Conservation (phyloP, 2,329 filamentous ascomycete genomes). For the Endothia cerciana region DNA sequence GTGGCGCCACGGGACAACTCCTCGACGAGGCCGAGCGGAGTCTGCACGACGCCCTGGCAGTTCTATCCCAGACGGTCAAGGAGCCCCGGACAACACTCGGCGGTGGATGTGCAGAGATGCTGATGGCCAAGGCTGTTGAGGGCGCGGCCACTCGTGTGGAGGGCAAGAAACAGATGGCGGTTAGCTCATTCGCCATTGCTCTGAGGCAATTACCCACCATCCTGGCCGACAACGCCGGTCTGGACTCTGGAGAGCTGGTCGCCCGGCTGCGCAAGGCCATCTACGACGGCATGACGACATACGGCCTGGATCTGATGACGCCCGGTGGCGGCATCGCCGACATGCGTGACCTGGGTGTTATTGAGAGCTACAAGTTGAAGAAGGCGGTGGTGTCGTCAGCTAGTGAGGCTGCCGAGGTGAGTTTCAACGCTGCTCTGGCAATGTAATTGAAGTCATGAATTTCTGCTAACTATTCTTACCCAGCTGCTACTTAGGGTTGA, state of each 20-base stretch:
- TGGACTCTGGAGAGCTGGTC: constrained; percentile 93
- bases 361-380: constrained; percentile 99
- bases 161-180: constrained; percentile 94
- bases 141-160: constrained; percentile 90
- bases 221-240: constrained; percentile 93
- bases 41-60: constrained; percentile 92
- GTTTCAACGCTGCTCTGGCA: constrained; percentile 36
- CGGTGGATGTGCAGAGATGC: constrained; percentile 96
- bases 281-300: constrained; percentile 91
- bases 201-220: constrained; percentile 94
- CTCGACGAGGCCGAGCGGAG: constrained; percentile 96
- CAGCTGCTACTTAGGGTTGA: constrained; percentile 91
- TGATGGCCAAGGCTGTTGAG: constrained; percentile 98
- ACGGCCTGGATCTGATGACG: constrained; percentile 84
- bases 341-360: constrained; percentile 92
- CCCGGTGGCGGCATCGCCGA: constrained; percentile 92
- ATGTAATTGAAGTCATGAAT: constrained; percentile 33
- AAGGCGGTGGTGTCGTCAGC: constrained; percentile 96
- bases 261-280: constrained; percentile 90
- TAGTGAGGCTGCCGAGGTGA: constrained; percentile 93
- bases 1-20: constrained; percentile 94
- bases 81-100: constrained; percentile 93
- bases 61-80: constrained; percentile 93
- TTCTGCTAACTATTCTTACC: constrained; percentile 15
- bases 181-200: constrained; percentile 85